Conservation (phyloP, 2,329 filamentous ascomycete species). For the Magnaporthiopsis poae region DNA sequence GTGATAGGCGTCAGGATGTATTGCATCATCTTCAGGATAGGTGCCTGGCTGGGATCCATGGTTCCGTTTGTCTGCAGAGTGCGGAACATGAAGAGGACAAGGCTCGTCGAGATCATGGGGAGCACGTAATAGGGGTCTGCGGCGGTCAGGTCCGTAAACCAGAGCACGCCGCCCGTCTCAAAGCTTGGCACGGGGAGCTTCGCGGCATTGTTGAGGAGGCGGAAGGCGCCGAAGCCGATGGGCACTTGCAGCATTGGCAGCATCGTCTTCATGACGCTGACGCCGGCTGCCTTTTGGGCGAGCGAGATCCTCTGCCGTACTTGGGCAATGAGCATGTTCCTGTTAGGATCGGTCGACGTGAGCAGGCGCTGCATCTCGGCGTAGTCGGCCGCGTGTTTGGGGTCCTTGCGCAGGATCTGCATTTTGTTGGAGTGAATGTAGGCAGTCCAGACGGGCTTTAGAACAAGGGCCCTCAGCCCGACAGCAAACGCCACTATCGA, state of each 20-base stretch:
- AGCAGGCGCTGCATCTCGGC: slow-evolving; percentile 29
- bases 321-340: not conserved
- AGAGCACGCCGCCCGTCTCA: slow-evolving; percentile 58
- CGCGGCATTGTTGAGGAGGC: slow-evolving; percentile 64
- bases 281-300: slow-evolving; percentile 41
- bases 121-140: slow-evolving; percentile 70
- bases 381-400: slow-evolving; percentile 41
- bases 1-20: slow-evolving; percentile 25
- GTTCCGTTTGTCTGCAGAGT: slow-evolving; percentile 20
- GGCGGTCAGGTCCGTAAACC: slow-evolving; percentile 69
- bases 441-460: slow-evolving; percentile 54
- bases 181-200: slow-evolving; percentile 71
- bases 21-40: slow-evolving; percentile 23
- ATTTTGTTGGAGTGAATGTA: slow-evolving; percentile 55
- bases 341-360: not conserved
- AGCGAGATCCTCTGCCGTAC: not conserved
- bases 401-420: slow-evolving; percentile 31
- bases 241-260: slow-evolving; percentile 51
- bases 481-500: slow-evolving; percentile 59
- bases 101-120: slow-evolving; percentile 48
- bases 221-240: slow-evolving; percentile 72
- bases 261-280: slow-evolving; percentile 40
- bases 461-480: slow-evolving; percentile 52
- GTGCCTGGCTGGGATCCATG: slow-evolving; percentile 24
- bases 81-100: slow-evolving; percentile 27